Evolutionary conservation across 1,139 yeast species (phyloP).

Genomic region (Yamadazyma epiphylla): DNA sequence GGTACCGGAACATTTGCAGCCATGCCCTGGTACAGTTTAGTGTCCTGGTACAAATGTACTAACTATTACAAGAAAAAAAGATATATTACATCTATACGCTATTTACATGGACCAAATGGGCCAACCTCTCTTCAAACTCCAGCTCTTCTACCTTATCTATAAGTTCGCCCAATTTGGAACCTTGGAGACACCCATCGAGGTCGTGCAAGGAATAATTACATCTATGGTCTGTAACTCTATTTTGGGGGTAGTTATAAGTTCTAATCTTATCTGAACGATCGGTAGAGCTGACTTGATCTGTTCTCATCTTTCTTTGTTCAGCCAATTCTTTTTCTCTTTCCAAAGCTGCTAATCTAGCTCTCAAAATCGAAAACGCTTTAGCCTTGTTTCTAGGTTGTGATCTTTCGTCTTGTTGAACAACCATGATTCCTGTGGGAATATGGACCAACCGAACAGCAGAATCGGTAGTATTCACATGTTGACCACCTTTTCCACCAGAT

Average conservation of each 20-base stretch:
- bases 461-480: slow-evolving; percentile 96
- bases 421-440: slow-evolving; percentile 85
- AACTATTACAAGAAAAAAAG: too few species aligned
- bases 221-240: slow-evolving; percentile 90
- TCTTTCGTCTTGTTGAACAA: slow-evolving; percentile 90
- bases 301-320: slow-evolving; percentile 64
- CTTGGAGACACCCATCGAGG: slow-evolving; percentile 75
- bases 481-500: slow-evolving; percentile 98
- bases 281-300: slow-evolving; percentile 82
- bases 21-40: too few species aligned
- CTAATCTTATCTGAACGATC: slow-evolving; percentile 91
- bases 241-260: slow-evolving; percentile 90
- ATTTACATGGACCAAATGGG: slow-evolving; percentile 8
- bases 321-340: slow-evolving; percentile 66
- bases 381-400: slow-evolving; percentile 95
- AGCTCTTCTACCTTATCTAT: slow-evolving; percentile 26
- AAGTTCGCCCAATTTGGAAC: slow-evolving; percentile 62
- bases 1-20: too few species aligned
- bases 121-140: slow-evolving; percentile 25
- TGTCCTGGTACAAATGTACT: too few species aligned
- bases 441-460: slow-evolving; percentile 94
- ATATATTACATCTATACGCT: too few species aligned
- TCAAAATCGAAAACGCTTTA: slow-evolving; percentile 79
- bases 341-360: slow-evolving; percentile 80
- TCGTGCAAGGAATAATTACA: slow-evolving; percentile 79